Percentiles rank a stretch among this genome's conserved stretches.
phyloP scores from a whole-genome alignment of 345 rosid species.

The Salix viminalis region DNA sequence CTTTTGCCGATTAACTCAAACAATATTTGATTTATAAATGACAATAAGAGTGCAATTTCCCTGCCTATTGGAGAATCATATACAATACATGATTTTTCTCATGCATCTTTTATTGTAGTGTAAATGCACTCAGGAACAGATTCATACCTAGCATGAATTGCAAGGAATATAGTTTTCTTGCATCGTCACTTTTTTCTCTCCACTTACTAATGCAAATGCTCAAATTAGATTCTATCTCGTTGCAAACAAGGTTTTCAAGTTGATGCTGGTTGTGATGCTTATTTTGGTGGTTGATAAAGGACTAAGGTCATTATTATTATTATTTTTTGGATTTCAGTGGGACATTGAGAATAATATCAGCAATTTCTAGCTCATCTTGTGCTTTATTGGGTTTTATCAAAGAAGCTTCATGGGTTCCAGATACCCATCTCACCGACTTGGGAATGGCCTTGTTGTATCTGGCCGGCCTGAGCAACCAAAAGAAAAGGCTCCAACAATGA shows the following conservation, averaged over 20 bases:
- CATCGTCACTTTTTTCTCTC: background rate
- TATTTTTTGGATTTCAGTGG: background rate
- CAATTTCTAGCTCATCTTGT: background rate
- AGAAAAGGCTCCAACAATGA: constrained; percentile 85
- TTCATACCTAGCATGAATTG: background rate
- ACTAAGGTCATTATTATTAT: background rate
- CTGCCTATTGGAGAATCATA: background rate
- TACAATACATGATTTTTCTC: background rate
- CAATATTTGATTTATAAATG: background rate
- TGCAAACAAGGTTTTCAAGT: too few species aligned
- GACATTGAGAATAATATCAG: background rate
- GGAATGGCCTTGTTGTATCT: constrained; percentile 88
- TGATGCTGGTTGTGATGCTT: background rate
- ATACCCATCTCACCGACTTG: constrained; percentile 85
- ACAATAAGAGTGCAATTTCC: background rate
- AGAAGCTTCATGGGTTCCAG: constrained; percentile 48
- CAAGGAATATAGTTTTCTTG: background rate
- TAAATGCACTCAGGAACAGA: background rate
- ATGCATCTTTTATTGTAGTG: background rate
- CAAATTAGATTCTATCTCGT: background rate
- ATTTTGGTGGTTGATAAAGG: background rate
- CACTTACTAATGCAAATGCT: background rate
- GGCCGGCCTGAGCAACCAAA: constrained; percentile 92
- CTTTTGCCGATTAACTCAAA: background rate
- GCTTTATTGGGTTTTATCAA: background rate